Evolutionary conservation across 208 protist species (phyloP), one percentile per base, ranked within the genome.

Genomic region (Trichomonas tenax): DNA sequence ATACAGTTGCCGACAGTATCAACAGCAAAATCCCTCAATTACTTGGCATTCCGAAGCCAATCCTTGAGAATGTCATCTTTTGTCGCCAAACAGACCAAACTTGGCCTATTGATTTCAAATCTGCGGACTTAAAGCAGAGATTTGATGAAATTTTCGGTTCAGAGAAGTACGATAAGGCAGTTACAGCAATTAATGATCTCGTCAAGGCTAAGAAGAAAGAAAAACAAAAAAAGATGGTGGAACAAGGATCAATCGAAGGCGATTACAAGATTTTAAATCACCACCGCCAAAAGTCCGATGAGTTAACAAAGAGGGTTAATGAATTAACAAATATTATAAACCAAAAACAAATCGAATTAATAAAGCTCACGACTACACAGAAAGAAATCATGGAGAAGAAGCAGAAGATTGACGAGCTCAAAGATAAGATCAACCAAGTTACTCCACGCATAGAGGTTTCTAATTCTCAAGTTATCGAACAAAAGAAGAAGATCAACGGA

Each of bases 41-140:
- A 97, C 98, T 99, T 63, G 99, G 99, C 21, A 99, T 99, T 34
- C 99, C 98, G 0, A 97, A 98, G 21, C 98, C 99, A 0, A 98
- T 99, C 11, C 98, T 99, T 9, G 98, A 99, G 96, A 99, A 99
- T 96, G 99, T 99, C 41, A 98, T 99, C 46, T 99, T 99, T 96
- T 99, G 98, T 95, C 98, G 99, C 96, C 98, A 97, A 96, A 4
- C 96, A 41, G 96, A 97, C 93, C 82, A 96, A 45, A 84, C 95
- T 82, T 97, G 97, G 97, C 97, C 97, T 0, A 58, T 97, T 10
- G 95, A 86, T 49, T 95, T 96, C 36, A 45, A 46, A 48, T 48
- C 15, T 72, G 96, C n/a, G 17, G 44, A 51, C 21, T 21, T 97
- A 21, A 97, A 97, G 82, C 41, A 46, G 17, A 82, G 82, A 81